These are phyloP conservation scores for Suhomyces ambrosiae DNA, from an alignment of 1,139 yeast species.

Conservation along the genomic window DNA sequence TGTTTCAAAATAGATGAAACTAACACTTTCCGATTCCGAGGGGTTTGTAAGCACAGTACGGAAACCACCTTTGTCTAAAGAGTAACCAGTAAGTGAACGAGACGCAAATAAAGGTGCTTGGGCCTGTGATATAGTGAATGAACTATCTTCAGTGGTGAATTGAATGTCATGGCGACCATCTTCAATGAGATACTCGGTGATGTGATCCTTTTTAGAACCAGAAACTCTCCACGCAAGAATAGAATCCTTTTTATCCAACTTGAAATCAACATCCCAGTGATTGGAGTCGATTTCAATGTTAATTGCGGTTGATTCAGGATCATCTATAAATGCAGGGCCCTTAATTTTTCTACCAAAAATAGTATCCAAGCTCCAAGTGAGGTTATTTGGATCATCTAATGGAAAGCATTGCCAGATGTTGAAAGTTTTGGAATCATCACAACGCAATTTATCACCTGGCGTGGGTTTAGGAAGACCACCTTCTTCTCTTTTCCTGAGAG, in stretches of 20 bases:
- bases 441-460: slow-evolving; percentile 65
- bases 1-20: slow-evolving; percentile 71
- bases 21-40: slow-evolving; percentile 41
- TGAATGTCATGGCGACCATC: slow-evolving; percentile 39
- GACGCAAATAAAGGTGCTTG: slow-evolving; percentile 74
- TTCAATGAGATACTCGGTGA: slow-evolving; percentile 32
- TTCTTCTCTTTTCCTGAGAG: slow-evolving; percentile 56
- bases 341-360: slow-evolving; percentile 68
- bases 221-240: slow-evolving; percentile 17
- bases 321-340: slow-evolving; percentile 61
- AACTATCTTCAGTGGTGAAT: slow-evolving; percentile 39
- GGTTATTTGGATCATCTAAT: slow-evolving; percentile 52
- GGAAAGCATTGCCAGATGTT: slow-evolving; percentile 82
- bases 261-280: slow-evolving; percentile 48
- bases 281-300: slow-evolving; percentile 47
- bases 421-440: slow-evolving; percentile 61
- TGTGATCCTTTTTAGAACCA: slow-evolving; percentile 6
- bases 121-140: slow-evolving; percentile 33
- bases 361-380: slow-evolving; percentile 59
- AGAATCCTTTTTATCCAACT: slow-evolving; percentile 19
- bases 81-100: slow-evolving; percentile 87
- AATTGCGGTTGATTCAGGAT: slow-evolving; percentile 38
- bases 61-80: slow-evolving; percentile 89
- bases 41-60: slow-evolving; percentile 78
- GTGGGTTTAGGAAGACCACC: slow-evolving; percentile 83